phyloP scores from a whole-genome alignment of 306 rosid genomes.

The Lagenaria siceraria region DNA sequence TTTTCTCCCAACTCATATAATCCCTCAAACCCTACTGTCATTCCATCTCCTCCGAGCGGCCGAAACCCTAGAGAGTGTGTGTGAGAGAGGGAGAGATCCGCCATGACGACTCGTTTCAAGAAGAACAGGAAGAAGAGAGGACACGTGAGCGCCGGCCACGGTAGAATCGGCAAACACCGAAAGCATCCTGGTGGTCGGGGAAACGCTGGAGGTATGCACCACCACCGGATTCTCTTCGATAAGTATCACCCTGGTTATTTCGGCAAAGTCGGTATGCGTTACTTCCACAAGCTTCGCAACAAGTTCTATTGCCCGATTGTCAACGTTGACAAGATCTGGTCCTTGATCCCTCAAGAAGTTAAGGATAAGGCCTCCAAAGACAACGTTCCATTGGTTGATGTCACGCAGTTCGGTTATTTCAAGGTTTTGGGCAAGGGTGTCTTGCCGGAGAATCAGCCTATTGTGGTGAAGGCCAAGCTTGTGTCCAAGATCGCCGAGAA shows the following conservation, averaged over 20 bases:
- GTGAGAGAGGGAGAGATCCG: background rate
- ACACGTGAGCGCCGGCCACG: slow-evolving; percentile 84
- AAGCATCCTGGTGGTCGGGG: slow-evolving; percentile 91
- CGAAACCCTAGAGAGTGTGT: slow-evolving; percentile 12
- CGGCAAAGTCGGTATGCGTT: slow-evolving; percentile 84
- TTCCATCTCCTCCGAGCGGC: slow-evolving; percentile 19
- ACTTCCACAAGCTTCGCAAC: slow-evolving; percentile 79
- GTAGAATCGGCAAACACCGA: slow-evolving; percentile 73
- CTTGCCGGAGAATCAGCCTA: slow-evolving; percentile 41
- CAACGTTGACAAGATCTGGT: slow-evolving; percentile 72
- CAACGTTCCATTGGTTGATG: slow-evolving; percentile 49
- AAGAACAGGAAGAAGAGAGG: slow-evolving; percentile 95
- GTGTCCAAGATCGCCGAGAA: slow-evolving; percentile 68
- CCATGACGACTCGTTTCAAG: slow-evolving; percentile 77
- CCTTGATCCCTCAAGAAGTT: slow-evolving; percentile 50
- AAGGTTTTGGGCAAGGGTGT: slow-evolving; percentile 73
- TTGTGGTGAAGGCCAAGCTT: slow-evolving; percentile 76
- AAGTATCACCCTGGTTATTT: slow-evolving; percentile 83
- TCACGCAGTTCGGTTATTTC: slow-evolving; percentile 50
- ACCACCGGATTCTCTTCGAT: slow-evolving; percentile 85
- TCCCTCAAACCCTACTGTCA: slow-evolving; percentile 13
- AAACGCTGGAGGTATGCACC: slow-evolving; percentile 95
- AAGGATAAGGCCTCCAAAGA: slow-evolving; percentile 64
- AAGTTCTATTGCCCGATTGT: slow-evolving; percentile 64
- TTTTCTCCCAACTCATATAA: slow-evolving; percentile 6